Conservation (phyloP, 768 basidiomycete genomes). For the Trametopsis cervina region DNA sequence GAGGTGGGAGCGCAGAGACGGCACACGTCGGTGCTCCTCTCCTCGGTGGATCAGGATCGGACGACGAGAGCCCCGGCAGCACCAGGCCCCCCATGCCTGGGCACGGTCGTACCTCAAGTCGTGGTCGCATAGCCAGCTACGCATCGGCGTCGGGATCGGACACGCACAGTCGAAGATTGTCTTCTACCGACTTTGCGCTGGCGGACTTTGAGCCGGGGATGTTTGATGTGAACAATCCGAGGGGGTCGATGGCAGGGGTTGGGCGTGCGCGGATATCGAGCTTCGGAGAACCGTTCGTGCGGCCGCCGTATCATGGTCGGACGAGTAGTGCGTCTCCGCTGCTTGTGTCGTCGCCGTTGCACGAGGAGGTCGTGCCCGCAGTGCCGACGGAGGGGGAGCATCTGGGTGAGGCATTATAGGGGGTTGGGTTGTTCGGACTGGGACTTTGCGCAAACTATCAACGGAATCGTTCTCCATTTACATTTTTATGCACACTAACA, state of each 20-base stretch:
- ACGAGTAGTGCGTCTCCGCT: background rate
- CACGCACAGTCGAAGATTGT: background rate
- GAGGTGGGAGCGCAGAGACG: background rate
- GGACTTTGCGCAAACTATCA: too few relatives aligned
- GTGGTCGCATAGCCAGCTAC: background rate
- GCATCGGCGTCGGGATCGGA: background rate
- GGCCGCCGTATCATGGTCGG: background rate
- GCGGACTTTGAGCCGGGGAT: background rate
- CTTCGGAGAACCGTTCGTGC: background rate
- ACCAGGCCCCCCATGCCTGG: background rate
- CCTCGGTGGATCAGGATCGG: constrained; percentile 2
- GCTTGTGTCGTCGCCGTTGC: background rate
- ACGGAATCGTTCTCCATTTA: too few relatives aligned
- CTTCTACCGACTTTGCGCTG: background rate
- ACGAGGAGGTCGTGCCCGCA: too few relatives aligned
- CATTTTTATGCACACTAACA: too few relatives aligned
- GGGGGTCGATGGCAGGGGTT: background rate
- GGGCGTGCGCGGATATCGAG: background rate
- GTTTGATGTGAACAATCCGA: background rate
- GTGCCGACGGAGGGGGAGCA: too few relatives aligned
- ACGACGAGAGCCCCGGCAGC: background rate
- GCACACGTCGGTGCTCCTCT: constrained; percentile 1
- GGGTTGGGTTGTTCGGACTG: too few relatives aligned
- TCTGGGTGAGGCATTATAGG: too few relatives aligned
- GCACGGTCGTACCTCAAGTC: background rate